Percentiles rank a stretch among this genome's conserved stretches.
These are phyloP conservation scores for Rhizoctonia solani DNA, from an alignment of 1,284 basidiomycete genomes.

Conservation along the genomic window DNA sequence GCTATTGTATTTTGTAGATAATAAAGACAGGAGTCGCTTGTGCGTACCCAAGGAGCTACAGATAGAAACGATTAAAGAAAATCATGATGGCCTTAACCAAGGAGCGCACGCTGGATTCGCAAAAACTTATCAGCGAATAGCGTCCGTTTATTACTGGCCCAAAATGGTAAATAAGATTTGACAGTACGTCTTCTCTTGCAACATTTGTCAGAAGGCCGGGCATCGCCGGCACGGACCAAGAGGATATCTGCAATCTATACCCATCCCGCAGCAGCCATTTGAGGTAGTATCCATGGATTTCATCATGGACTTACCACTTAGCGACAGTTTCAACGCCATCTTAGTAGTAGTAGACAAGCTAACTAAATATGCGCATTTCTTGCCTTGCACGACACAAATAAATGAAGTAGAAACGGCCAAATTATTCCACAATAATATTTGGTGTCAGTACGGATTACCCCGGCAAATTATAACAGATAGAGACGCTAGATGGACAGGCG, in stretches of 20 bases:
- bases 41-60: slow-evolving; percentile 41
- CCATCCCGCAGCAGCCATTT: slow-evolving; percentile 49
- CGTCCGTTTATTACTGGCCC: slow-evolving; percentile 46
- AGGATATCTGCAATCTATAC: slow-evolving; percentile 48
- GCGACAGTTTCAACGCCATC: slow-evolving; percentile 40
- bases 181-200: slow-evolving; percentile 40
- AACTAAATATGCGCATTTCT: slow-evolving; percentile 40
- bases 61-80: slow-evolving; percentile 40
- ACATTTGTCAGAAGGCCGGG: slow-evolving; percentile 39
- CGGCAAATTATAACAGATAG: slow-evolving; percentile 45
- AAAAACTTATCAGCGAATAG: slow-evolving; percentile 41
- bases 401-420: slow-evolving; percentile 25
- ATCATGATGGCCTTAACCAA: slow-evolving; percentile 42
- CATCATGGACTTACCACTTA: slow-evolving; percentile 49
- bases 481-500: slow-evolving; percentile 41
- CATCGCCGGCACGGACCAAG: slow-evolving; percentile 21
- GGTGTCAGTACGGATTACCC: no score
- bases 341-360: slow-evolving; percentile 40
- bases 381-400: slow-evolving; percentile 42
- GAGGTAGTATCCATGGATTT: slow-evolving; percentile 52
- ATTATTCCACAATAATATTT: slow-evolving; percentile 38
- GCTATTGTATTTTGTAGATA: slow-evolving; percentile 42
- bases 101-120: slow-evolving; percentile 45
- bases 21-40: slow-evolving; percentile 40
- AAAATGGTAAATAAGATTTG: slow-evolving; percentile 40